phyloP scores from a whole-genome alignment of 345 rosid species.

The Hibiscus trionum region DNA sequence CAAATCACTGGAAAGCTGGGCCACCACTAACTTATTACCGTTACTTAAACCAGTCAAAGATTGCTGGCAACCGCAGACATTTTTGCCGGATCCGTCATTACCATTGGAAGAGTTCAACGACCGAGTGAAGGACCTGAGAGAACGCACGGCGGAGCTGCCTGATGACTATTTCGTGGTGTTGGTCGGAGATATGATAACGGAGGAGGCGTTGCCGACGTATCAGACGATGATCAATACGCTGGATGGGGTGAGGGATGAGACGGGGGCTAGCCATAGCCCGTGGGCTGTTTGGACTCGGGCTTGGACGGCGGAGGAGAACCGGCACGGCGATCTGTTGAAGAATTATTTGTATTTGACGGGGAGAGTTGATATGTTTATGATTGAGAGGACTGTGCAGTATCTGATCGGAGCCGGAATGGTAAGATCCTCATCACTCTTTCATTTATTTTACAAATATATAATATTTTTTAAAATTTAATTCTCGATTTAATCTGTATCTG shows the following conservation, averaged over 20 bases:
- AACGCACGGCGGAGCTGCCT: constrained; percentile 43
- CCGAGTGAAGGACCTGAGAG: constrained; percentile 45
- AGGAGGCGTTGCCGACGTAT: constrained; percentile 72
- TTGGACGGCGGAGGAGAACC: constrained; percentile 80
- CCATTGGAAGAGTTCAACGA: constrained; percentile 41
- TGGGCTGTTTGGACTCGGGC: constrained; percentile 74
- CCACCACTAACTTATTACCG: constrained; percentile 36
- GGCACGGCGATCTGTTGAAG: constrained; percentile 64
- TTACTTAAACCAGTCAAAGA: constrained; percentile 63
- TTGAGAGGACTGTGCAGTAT: constrained; percentile 58
- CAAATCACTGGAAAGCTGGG: constrained; percentile 64
- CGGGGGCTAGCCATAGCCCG: constrained; percentile 56
- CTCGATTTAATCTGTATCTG: no score
- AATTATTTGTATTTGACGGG: constrained; percentile 60
- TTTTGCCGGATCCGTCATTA: constrained; percentile 42
- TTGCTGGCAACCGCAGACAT: constrained; percentile 63
- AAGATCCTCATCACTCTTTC: background rate
- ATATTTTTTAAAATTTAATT: no score
- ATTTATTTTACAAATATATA: no score
- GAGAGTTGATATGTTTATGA: constrained; percentile 61
- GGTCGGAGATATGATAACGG: constrained; percentile 83
- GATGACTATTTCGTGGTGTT: constrained; percentile 71
- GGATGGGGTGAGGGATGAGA: constrained; percentile 69
- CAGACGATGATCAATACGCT: constrained; percentile 67
- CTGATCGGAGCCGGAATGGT: constrained; percentile 70